Percentiles rank a stretch among this genome's conserved stretches.
Conservation (phyloP, 1,284 basidiomycete species). For the Ustilago shanxiensis region DNA sequence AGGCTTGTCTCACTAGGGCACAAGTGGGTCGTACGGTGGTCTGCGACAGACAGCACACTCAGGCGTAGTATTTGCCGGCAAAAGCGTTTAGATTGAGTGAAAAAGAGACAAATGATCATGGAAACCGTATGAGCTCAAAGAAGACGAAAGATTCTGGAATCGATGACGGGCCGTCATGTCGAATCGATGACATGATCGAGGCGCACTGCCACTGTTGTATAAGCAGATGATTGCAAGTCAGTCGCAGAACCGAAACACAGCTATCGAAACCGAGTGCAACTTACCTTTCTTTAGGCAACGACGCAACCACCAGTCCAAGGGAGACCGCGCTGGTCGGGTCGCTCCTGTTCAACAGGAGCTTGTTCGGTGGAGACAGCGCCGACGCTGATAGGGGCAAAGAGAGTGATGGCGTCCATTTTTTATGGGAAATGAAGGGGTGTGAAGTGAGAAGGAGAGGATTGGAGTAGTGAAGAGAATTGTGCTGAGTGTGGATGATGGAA, state of each 20-base stretch:
- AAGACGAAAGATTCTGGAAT: background rate
- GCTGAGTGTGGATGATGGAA: background rate
- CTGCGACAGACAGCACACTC: background rate
- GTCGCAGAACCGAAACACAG: too few species aligned
- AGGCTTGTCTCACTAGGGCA: background rate
- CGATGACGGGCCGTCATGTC: background rate
- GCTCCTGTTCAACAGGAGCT: slow-evolving; percentile 22
- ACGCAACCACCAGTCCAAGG: slow-evolving; percentile 23
- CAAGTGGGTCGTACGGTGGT: too few species aligned
- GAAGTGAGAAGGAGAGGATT: background rate
- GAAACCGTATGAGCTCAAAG: background rate
- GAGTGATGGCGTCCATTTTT: slow-evolving; percentile 23
- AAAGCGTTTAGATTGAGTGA: background rate
- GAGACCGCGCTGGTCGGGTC: background rate
- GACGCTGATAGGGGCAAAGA: slow-evolving; percentile 25
- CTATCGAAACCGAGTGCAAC: too few species aligned
- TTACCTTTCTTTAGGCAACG: slow-evolving; percentile 7
- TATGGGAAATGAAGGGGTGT: background rate
- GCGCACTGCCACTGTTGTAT: background rate
- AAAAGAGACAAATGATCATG: background rate
- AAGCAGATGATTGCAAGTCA: background rate
- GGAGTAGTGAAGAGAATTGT: background rate
- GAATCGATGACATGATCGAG: background rate
- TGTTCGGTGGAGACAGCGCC: slow-evolving; percentile 23
- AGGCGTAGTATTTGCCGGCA: background rate